Base-by-base conservation (phyloP, 768 basidiomycete species). In the Lyophyllum decastes region DNA sequence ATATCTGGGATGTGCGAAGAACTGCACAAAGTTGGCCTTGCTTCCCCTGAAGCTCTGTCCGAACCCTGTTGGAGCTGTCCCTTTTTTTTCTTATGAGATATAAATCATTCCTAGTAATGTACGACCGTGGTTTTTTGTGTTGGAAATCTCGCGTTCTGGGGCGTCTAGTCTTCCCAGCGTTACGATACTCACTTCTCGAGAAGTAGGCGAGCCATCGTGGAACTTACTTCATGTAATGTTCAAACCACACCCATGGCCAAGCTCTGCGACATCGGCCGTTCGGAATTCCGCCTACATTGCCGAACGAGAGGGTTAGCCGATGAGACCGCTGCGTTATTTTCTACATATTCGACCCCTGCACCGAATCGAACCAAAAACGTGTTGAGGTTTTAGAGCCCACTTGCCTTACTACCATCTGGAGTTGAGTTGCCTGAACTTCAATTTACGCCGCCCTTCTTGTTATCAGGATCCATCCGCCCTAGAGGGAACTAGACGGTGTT, bases 1-100 rank as follows among this genome's bases (percentile, higher is more conserved):
- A 45, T 26, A 61, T 19, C 35, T 54, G 38, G 52, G 33, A 19
- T 61, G 60, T 61, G 60, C 53, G 55, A 61, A 52, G 38, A 57
- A 53, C 38, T 58, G 52, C 26, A 58, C 56, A 51, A 49, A 54
- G 24, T 21, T 22, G 49, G 52, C 43, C 17, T 33, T 30, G 38
- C n/a, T 51, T 27, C 40, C 33, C 35, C 30, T 49, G 48, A 40
- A 43, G n/a, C 33, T 49, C 51, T 21, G 48, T 34, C 48, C n/a
- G 27, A 10, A 33, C 16, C 48, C 35, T 16, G 30, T 6, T 33
- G 11, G 30, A 33, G 11, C 11, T 25, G 19, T 22, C 11, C n/a
- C 22, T 34, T 10, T 25, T 26, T n/a, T 26, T 2, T 5, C 2
- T 46, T 16, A 12, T 26, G 40, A 19, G 4, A 19, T n/a, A 41